Percentiles rank a stretch among this genome's conserved stretches.
Conservation (phyloP, 2,329 filamentous ascomycete species). For the Clonostachys chloroleuca region DNA sequence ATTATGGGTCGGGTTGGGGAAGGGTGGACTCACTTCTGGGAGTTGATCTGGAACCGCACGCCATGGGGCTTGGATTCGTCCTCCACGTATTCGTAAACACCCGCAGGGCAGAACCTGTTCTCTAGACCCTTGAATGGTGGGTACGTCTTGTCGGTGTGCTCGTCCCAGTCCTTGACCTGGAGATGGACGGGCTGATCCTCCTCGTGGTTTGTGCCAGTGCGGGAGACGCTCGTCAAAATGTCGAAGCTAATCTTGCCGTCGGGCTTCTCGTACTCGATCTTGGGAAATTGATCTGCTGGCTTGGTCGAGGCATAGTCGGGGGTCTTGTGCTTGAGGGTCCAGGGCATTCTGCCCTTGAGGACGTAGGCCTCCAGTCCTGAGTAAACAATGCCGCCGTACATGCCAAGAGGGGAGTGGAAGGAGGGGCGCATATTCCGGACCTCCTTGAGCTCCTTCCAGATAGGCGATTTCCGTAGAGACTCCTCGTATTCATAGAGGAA, state of each 20-base stretch:
- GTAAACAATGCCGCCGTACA: constrained; percentile 88
- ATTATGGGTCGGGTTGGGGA: background rate
- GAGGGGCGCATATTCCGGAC: constrained; percentile 97
- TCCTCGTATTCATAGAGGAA: constrained; percentile 97
- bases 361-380: constrained; percentile 89
- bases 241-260: constrained; percentile 95
- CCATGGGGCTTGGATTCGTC: constrained; percentile 82
- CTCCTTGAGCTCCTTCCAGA: constrained; percentile 92
- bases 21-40: constrained; percentile 75
- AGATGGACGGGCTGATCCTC: constrained; percentile 97
- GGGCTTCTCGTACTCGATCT: constrained; percentile 96
- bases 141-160: constrained; percentile 77
- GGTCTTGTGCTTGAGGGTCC: constrained; percentile 84
- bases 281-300: constrained; percentile 70
- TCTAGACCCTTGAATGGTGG: constrained; percentile 89
- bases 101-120: constrained; percentile 94
- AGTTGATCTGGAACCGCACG: constrained; percentile 94
- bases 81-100: constrained; percentile 97
- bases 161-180: constrained; percentile 92
- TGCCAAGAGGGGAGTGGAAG: constrained; percentile 81
- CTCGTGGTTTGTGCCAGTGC: constrained; percentile 97
- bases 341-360: constrained; percentile 79
- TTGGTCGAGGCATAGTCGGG: constrained; percentile 78
- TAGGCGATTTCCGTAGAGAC: constrained; percentile 74
- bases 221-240: constrained; percentile 89